Base-by-base conservation (phyloP, 768 basidiomycete genomes). In the Phanerochaete carnosa region DNA sequence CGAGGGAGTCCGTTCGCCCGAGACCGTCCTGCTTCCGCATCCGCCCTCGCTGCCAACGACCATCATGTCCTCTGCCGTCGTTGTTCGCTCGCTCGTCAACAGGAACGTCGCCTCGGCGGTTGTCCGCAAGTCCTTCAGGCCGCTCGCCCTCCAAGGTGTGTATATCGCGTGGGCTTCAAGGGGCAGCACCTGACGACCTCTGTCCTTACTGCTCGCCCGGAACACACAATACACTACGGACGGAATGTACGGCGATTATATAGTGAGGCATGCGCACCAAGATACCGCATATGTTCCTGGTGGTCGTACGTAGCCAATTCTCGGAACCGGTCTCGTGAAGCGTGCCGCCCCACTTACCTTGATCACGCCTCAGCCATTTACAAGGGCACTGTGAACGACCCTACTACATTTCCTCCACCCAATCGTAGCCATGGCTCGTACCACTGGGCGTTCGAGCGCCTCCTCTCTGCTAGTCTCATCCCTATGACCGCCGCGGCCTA, bases 331-430 rank as follows among this genome's bases (percentile, higher is more conserved):
- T 23, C 61, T 39, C 32, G 2, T 37, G 58, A 13, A 13, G 22
- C 28, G 19, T 15, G 39, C 28, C 25, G 19, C 19, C 1, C 28
- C 54, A 32, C 25, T 53, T 22, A 43, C 39, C 8, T 19, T 19
- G 39, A 43, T 43, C 19, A 19, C 39, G 39, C 39, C 13, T 35
- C 61, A 93, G 94, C 95, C 61, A 83, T 97, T 69, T 84, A 89
- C 77, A 85, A 85, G 72, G 97, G 96, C 54, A 91, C 93, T 30
- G 95, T 94, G 62, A 98, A 99, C 76, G 97, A 99, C 72, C 91
- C 95, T 1, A 94, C 92, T 1, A 78, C 86, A 9, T 98, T 96
- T 79, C 95, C 96, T 23, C 73, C 87, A 4, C 84, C 94, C 4
- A 89, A 84, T 61, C 88, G 83, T 70, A 74, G 84, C 1, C 91